Conservation (phyloP, 2,329 filamentous ascomycete genomes). For the Colletotrichum gloeosporioides region DNA sequence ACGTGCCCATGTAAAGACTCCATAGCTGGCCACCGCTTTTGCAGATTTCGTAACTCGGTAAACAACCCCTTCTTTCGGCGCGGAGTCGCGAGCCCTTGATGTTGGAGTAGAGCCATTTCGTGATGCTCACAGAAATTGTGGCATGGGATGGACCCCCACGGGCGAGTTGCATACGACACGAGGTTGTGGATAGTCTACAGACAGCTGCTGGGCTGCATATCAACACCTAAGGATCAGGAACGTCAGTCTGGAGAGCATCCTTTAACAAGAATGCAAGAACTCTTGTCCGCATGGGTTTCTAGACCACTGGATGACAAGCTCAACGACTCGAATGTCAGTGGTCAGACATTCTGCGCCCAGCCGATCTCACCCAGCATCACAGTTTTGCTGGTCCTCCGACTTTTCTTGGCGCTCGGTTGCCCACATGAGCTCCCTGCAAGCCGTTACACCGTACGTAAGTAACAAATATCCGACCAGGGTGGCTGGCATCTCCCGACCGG, state of each 20-base stretch:
- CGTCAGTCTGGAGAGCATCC: background rate
- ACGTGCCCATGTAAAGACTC: background rate
- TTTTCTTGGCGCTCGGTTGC: background rate
- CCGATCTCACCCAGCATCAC: background rate
- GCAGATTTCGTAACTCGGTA: background rate
- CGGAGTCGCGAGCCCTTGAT: background rate
- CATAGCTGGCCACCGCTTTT: background rate
- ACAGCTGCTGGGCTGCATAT: background rate
- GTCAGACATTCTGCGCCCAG: background rate
- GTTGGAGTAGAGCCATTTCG: background rate
- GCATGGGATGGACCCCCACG: background rate
- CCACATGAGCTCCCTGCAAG: background rate
- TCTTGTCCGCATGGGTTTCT: background rate
- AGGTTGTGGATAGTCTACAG: background rate
- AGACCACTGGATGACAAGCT: background rate
- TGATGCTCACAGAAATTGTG: background rate
- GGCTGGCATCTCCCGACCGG: background rate
- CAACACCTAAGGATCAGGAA: background rate
- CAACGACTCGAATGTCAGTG: background rate
- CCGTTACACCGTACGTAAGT: slow-evolving; percentile 5
- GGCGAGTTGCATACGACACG: background rate
- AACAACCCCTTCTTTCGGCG: background rate
- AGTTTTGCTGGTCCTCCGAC: background rate
- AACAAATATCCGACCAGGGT: background rate
- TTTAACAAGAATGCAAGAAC: background rate